These are phyloP conservation scores for Calocybe gangraenosa DNA, from an alignment of 768 basidiomycete genomes.

Conservation along the genomic window DNA sequence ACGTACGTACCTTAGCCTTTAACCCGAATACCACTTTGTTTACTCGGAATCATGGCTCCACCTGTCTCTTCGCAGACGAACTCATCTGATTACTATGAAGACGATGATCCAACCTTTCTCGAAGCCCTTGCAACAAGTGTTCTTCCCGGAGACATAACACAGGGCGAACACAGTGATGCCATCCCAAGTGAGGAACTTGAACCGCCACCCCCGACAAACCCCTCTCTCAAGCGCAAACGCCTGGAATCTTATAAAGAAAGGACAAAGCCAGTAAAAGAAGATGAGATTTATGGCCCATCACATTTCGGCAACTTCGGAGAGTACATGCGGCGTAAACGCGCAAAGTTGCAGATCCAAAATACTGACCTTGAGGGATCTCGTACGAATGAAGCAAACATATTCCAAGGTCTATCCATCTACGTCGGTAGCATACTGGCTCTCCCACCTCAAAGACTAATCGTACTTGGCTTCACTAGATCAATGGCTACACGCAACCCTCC, in stretches of 20 bases:
- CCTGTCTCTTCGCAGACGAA: constrained; percentile 22
- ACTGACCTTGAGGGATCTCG: constrained; percentile 25
- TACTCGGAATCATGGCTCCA: too few relatives aligned
- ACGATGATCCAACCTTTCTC: constrained; percentile 52
- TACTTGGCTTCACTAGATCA: constrained; percentile 60
- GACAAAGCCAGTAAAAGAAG: constrained; percentile 21
- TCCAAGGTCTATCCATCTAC: constrained; percentile 52
- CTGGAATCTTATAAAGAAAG: constrained; percentile 22
- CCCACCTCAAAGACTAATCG: not conserved
- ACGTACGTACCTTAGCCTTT: too few relatives aligned
- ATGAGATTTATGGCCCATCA: constrained; percentile 67
- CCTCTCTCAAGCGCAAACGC: constrained; percentile 35
- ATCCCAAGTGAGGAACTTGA: constrained; percentile 17
- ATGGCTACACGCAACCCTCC: constrained; percentile 86
- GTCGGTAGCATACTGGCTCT: not conserved
- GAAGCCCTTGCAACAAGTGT: constrained; percentile 39
- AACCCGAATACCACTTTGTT: too few relatives aligned
- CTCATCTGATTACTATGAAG: constrained; percentile 53
- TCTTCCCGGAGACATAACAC: constrained; percentile 42
- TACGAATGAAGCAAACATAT: constrained; percentile 44
- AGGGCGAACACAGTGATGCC: not conserved
- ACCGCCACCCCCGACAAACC: constrained; percentile 36
- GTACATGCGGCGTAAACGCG: constrained; percentile 88
- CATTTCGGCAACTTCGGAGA: constrained; percentile 82
- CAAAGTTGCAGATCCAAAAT: constrained; percentile 86